These are phyloP conservation scores for Penicillium flavigenum DNA, from an alignment of 495 filamentous ascomycete species.

Conservation along the genomic window DNA sequence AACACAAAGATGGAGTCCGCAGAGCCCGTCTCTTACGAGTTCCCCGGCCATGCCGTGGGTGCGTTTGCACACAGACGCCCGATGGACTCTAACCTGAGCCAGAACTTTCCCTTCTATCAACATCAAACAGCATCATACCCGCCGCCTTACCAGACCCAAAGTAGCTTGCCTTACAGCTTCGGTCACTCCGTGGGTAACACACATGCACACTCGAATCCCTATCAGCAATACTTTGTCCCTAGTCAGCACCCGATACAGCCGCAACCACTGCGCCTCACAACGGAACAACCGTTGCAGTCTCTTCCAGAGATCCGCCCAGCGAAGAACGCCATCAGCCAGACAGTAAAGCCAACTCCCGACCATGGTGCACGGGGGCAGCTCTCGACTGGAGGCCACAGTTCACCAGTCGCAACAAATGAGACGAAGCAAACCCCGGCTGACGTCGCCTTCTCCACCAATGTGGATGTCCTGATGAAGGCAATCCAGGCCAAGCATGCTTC, in stretches of 20 bases:
- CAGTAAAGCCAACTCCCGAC: constrained; percentile 26
- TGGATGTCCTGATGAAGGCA: constrained; percentile 89
- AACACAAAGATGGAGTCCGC: constrained; percentile 40
- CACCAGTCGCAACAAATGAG: constrained; percentile 7
- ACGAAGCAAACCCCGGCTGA: constrained; percentile 37
- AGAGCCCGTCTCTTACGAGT: constrained; percentile 46
- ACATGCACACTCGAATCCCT: constrained; percentile 38
- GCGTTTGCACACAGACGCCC: constrained; percentile 40
- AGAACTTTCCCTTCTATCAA: constrained; percentile 41
- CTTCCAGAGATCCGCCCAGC: constrained; percentile 44
- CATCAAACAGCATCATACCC: constrained; percentile 39
- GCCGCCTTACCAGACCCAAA: constrained; percentile 41
- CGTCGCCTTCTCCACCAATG: constrained; percentile 70
- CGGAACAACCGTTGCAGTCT: constrained; percentile 33
- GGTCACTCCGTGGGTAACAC: constrained; percentile 34
- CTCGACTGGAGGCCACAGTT: constrained; percentile 3
- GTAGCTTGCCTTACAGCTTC: constrained; percentile 35
- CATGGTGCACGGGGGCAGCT: constrained; percentile 9
- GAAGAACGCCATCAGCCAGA: constrained; percentile 42
- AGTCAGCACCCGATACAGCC: constrained; percentile 30
- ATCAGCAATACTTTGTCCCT: constrained; percentile 36
- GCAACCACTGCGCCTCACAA: constrained; percentile 34
- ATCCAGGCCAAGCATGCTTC: constrained; percentile 70
- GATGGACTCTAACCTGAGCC: constrained; percentile 36
- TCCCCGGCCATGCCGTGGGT: constrained; percentile 41